Percentiles rank a stretch among this genome's conserved stretches.
Evolutionary conservation across 1,284 basidiomycete species (phyloP).

Genomic region (Pseudozyma pruni): DNA sequence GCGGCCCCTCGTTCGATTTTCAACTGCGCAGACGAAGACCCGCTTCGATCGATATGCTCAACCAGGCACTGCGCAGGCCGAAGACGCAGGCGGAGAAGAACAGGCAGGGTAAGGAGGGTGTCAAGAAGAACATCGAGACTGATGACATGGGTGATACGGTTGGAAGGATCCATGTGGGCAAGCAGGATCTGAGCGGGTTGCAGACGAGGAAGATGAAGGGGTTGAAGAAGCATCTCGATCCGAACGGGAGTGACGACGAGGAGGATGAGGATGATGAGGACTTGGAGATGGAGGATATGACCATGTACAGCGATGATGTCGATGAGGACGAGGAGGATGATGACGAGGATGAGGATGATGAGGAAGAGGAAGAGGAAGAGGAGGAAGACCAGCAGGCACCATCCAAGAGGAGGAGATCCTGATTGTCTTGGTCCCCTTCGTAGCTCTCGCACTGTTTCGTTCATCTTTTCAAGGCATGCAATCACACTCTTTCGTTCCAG

Average conservation of each 20-base stretch:
- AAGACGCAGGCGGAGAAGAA: slow-evolving; percentile 79
- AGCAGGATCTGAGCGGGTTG: slow-evolving; percentile 86
- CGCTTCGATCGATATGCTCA: slow-evolving; percentile 82
- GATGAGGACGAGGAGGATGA: slow-evolving; percentile 47
- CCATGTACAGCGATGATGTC: slow-evolving; percentile 10
- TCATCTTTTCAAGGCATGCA: not conserved
- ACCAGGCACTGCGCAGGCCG: slow-evolving; percentile 82
- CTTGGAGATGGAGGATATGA: slow-evolving; percentile 17
- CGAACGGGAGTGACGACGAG: slow-evolving; percentile 48
- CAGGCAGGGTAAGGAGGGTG: slow-evolving; percentile 78
- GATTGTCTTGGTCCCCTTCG: not conserved
- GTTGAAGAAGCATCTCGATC: slow-evolving; percentile 71
- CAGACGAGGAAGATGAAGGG: slow-evolving; percentile 94
- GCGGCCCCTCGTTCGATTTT: slow-evolving; percentile 92
- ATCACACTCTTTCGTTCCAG: too few species aligned
- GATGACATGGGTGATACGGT: slow-evolving; percentile 98
- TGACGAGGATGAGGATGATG: slow-evolving; percentile 33
- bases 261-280: slow-evolving; percentile 46
- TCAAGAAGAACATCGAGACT: slow-evolving; percentile 85
- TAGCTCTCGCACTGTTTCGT: not conserved
- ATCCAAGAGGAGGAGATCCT: slow-evolving; percentile 29
- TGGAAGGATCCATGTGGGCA: slow-evolving; percentile 86
- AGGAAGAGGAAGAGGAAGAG: slow-evolving; percentile 27
- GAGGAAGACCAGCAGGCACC: slow-evolving; percentile 36
- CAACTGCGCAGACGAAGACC: slow-evolving; percentile 78